Base-by-base conservation (phyloP, 2,329 filamentous ascomycete genomes). In the Claviceps lovelessii region DNA sequence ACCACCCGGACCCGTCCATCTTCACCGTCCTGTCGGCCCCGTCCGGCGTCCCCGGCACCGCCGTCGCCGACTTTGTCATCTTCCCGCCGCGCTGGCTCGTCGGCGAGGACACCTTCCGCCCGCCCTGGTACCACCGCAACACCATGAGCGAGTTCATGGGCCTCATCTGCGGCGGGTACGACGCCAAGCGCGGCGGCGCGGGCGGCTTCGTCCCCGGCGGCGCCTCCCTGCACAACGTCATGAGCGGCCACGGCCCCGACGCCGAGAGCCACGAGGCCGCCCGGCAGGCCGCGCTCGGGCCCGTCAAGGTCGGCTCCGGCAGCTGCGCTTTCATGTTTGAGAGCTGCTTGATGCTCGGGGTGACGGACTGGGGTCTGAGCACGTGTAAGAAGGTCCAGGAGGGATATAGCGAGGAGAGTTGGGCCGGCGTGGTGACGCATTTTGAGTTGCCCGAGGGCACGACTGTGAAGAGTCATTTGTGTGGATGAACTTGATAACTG, bases 1-100 rank as follows among this genome's bases (percentile, higher is more conserved):
- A 90, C 67, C 87, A 91, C 63, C 85, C 86, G 0, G 87, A 90
- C 63, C 87, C 87, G 0, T 83, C 78, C 57, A 90, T 91, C 66
- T 90, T 83, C 71, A 90, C 81, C 0, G 84, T 88, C 4, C 72
- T 86, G 4, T 82, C 84, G 1, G 82, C 51, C 74, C 75, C 69
- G 77, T 72, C 9, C 69, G 88, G 41, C 76, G 55, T 94, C 93
- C 64, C 90, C 0, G 81, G 83, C 9, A 84, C 84, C 0, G 81
- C 84, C 23, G 70, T 85, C 6, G 83, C 81, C 9, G 85, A 88
- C 68, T 87, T 88, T 61, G 81, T 87, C 64, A 81, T 86, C 68
- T 87, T 88, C 69, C 83, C 84, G 3, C 84, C 84, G 0, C 75
- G 84, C 33, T 88, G 84, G 84, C 76, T 86, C 29, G 83, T 86